Base-by-base conservation (phyloP, 2,329 filamentous ascomycete genomes). In the Rhinocladiella mackenziei region DNA sequence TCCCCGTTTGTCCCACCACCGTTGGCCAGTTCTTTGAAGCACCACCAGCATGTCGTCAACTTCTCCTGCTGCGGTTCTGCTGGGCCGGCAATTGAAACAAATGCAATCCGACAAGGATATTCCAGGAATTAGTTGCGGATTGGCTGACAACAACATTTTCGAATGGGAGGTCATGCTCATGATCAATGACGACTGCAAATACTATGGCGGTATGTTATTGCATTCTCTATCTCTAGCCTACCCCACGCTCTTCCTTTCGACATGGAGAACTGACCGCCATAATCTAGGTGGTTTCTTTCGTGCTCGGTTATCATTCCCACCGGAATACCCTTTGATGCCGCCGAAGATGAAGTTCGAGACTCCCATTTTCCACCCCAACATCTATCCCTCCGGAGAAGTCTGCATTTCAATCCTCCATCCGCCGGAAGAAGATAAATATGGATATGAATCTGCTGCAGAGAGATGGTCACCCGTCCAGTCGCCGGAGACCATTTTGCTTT, bases 81-180 rank as follows among this genome's bases (percentile, higher is more conserved):
- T 98, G 34, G 73, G 77, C 58, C 81, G 86, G 45, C 91, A 97
- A 69, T 80, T 97, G 55, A 94, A 94, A 72, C 83, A 94, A 64
- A 97, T 98, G 80, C 87, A 94, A 68, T 81, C 77, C 17, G 83
- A 87, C 64, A 91, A 89, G 63, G 89, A 95, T 66, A 84, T 97
- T 34, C 88, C 88, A 0, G 92, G 91, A 40, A 95, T 97, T 61
- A 96, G 89, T 51, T 94, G 88, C 59, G 92, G 92, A 0, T 73
- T 98, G 31, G 81, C 89, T 39, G 81, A 83, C 59, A 86, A 85
- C 65, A 84, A 94, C 63, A 81, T 97, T 7, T 96, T 96, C 56
- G 86, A 94, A 71, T 98, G 92, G 92, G 89, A 97, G 67, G 89
- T 97, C 14, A 95, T 96, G 86, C 80, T 98, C 50, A 97, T 98